Evolutionary conservation across 257 asterid species (phyloP).

Genomic region (Nicotiana obtusifolia): DNA sequence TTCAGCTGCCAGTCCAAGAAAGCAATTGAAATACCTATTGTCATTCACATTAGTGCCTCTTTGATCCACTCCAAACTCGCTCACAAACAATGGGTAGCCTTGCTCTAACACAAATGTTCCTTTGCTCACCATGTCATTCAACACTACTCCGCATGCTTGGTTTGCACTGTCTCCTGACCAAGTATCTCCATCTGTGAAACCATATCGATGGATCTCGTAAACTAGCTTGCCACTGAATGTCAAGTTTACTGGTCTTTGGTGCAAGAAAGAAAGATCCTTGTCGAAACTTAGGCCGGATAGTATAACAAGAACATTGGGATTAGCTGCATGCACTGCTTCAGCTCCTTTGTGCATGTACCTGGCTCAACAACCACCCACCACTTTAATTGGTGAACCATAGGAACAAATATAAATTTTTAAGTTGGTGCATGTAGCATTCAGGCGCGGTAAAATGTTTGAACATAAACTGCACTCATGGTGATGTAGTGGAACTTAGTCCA

Average conservation of each 20-base stretch:
- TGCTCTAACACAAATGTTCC: constrained; percentile 61
- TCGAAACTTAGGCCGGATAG: constrained; percentile 70
- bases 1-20: constrained; percentile 92
- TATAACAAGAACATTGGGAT: constrained; percentile 62
- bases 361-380: neutral
- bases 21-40: constrained; percentile 74
- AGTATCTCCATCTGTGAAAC: constrained; percentile 59
- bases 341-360: constrained; percentile 91
- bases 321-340: constrained; percentile 80
- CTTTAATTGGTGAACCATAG: neutral
- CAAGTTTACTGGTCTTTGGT: constrained; percentile 33
- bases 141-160: constrained; percentile 67
- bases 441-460: no score
- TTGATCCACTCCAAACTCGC: constrained; percentile 80
- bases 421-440: no score
- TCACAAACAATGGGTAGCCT: constrained; percentile 86
- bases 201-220: constrained; percentile 83
- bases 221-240: constrained; percentile 59
- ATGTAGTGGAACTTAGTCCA: no score
- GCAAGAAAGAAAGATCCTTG: constrained; percentile 63
- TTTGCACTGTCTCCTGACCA: constrained; percentile 69
- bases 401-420: no score
- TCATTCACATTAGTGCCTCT: constrained; percentile 84
- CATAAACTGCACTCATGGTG: no score
- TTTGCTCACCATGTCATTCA: constrained; percentile 33